Percentiles rank a stretch among this genome's conserved stretches.
These are phyloP conservation scores for Coemansia pectinata DNA, from an alignment of 192 early-diverging fungal genomes.

Conservation along the genomic window DNA sequence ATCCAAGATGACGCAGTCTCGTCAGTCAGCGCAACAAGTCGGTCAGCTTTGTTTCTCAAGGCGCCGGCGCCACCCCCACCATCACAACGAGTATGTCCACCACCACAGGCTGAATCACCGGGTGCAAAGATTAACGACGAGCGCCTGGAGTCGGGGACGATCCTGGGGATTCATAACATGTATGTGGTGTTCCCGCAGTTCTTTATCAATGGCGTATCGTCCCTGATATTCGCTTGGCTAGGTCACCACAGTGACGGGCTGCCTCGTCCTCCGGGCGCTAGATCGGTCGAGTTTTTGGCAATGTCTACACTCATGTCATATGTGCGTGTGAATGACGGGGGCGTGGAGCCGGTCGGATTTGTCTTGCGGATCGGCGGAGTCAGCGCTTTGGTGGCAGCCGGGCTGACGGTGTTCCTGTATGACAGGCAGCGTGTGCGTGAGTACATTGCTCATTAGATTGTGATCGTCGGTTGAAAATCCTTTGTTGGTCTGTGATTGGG, in stretches of 20 bases:
- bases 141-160: constrained; percentile 61
- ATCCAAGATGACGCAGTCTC: constrained; percentile 18
- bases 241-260: constrained; percentile 5
- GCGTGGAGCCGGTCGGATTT: constrained; percentile 24
- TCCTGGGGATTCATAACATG: constrained; percentile 96
- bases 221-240: constrained; percentile 49
- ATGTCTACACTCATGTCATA: constrained; percentile 13
- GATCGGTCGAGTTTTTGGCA: constrained; percentile 48
- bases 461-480: neutral
- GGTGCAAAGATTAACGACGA: neutral
- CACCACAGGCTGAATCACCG: neutral
- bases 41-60: constrained; percentile 15
- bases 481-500: neutral
- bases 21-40: neutral
- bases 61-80: neutral
- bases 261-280: neutral
- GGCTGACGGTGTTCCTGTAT: constrained; percentile 39
- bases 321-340: neutral
- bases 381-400: constrained; percentile 43
- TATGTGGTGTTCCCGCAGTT: constrained; percentile 97
- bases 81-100: too few species aligned
- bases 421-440: constrained; percentile 40
- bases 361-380: constrained; percentile 48
- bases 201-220: constrained; percentile 56
- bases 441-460: constrained; percentile 12